These are phyloP conservation scores for Stachybotrys echinatus DNA, from an alignment of 2,329 filamentous ascomycete genomes.

Conservation along the genomic window DNA sequence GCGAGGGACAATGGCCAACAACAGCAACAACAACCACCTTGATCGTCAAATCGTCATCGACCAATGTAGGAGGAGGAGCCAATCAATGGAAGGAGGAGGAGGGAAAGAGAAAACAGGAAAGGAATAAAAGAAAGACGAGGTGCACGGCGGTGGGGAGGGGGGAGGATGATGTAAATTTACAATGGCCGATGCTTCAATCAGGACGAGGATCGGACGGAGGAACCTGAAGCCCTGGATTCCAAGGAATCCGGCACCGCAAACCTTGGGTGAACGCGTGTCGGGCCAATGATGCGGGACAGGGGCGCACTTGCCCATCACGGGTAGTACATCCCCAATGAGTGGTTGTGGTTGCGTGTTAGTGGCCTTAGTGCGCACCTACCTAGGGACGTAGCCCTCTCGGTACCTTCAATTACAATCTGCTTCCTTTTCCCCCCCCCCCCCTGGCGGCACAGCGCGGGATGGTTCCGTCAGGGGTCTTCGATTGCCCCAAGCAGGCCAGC, in stretches of 20 bases:
- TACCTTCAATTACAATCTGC: too few relatives aligned
- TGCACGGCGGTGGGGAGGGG: slow-evolving; percentile 1
- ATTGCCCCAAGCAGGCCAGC: too few relatives aligned
- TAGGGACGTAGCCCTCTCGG: too few relatives aligned
- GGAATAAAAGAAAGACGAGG: slow-evolving; percentile 5
- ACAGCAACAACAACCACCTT: too few relatives aligned
- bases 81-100: slow-evolving; percentile 4
- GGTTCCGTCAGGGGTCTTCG: too few relatives aligned
- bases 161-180: neutral
- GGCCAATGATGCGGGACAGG: neutral
- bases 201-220: neutral
- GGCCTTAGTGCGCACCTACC: too few relatives aligned
- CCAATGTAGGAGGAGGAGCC: slow-evolving; percentile 2
- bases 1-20: neutral
- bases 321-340: too few relatives aligned
- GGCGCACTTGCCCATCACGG: neutral
- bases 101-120: slow-evolving; percentile 2
- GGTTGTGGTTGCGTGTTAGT: too few relatives aligned
- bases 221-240: neutral
- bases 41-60: neutral
- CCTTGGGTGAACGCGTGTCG: neutral
- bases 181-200: neutral
- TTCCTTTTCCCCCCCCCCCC: too few relatives aligned
- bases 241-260: neutral
- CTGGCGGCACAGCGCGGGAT: too few relatives aligned